phyloP scores from a whole-genome alignment of 2,329 filamentous ascomycete species.

The Fusarium acutatum region DNA sequence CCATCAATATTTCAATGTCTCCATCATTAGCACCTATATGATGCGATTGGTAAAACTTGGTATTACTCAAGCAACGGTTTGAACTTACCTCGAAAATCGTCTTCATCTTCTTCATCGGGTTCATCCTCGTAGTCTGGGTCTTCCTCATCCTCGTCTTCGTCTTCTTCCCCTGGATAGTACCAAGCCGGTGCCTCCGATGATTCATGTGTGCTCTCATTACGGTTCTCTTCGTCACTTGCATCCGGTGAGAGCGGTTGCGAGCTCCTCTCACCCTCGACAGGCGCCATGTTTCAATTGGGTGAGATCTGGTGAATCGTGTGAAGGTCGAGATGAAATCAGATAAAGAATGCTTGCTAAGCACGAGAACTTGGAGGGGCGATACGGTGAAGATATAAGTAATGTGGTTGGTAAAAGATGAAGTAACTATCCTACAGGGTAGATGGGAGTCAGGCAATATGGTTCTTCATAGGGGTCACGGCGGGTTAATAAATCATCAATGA shows the following conservation, averaged over 20 bases:
- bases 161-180: slow-evolving; percentile 35
- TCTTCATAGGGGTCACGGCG: not conserved
- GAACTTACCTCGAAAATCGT: slow-evolving; percentile 36
- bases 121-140: slow-evolving; percentile 40
- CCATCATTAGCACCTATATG: slow-evolving; percentile 16
- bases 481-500: slow-evolving; percentile 25
- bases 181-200: slow-evolving; percentile 19
- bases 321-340: not conserved
- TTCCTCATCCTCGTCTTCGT: slow-evolving; percentile 49
- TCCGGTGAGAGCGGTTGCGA: not conserved
- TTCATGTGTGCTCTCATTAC: slow-evolving; percentile 13
- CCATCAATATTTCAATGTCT: slow-evolving; percentile 31
- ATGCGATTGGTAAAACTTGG: not conserved
- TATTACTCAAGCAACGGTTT: not conserved
- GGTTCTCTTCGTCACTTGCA: slow-evolving; percentile 10
- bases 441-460: not conserved
- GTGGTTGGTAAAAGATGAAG: not conserved
- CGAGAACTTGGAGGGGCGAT: slow-evolving; percentile 10
- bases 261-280: slow-evolving; percentile 5
- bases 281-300: slow-evolving; percentile 18
- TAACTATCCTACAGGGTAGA: slow-evolving; percentile 8
- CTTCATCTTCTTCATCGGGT: slow-evolving; percentile 40
- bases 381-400: not conserved
- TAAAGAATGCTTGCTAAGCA: slow-evolving; percentile 35
- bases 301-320: not conserved